phyloP scores from a whole-genome alignment of 306 rosid genomes.

The Psophocarpus tetragonolobus region DNA sequence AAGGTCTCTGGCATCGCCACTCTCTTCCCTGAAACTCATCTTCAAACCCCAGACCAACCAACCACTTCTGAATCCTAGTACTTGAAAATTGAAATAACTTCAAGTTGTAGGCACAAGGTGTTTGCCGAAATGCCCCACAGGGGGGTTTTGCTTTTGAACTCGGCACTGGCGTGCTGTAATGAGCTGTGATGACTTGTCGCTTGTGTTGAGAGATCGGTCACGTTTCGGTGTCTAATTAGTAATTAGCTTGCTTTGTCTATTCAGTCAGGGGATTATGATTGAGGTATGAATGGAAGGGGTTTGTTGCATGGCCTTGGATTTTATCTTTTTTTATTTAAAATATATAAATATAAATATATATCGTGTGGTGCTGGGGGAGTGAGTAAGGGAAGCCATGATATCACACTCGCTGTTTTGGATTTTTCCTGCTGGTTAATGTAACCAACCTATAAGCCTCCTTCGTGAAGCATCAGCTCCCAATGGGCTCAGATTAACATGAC shows the following conservation, averaged over 20 bases:
- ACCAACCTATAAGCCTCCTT: no score
- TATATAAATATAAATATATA: neutral
- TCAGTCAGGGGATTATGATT: neutral
- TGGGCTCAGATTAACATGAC: no score
- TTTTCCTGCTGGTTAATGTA: no score
- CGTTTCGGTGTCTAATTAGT: neutral
- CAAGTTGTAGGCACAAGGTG: neutral
- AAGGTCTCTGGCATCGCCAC: constrained; percentile 59
- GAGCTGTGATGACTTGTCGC: neutral
- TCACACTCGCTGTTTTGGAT: neutral
- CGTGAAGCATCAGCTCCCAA: no score
- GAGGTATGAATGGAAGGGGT: neutral
- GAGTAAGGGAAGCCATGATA: neutral
- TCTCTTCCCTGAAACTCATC: constrained; percentile 73
- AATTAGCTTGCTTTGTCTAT: no score
- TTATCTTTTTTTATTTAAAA: neutral
- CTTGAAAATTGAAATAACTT: neutral
- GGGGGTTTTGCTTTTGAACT: neutral
- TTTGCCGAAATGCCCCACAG: constrained; percentile 8
- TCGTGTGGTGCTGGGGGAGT: no score
- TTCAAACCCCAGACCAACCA: neutral
- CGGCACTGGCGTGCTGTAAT: neutral
- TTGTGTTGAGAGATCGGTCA: neutral
- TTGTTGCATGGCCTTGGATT: neutral
- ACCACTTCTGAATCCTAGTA: neutral